Percentiles rank a stretch among this genome's conserved stretches.
These are phyloP conservation scores for Phellinidium pouzarii DNA, from an alignment of 1,284 basidiomycete genomes.

Conservation along the genomic window DNA sequence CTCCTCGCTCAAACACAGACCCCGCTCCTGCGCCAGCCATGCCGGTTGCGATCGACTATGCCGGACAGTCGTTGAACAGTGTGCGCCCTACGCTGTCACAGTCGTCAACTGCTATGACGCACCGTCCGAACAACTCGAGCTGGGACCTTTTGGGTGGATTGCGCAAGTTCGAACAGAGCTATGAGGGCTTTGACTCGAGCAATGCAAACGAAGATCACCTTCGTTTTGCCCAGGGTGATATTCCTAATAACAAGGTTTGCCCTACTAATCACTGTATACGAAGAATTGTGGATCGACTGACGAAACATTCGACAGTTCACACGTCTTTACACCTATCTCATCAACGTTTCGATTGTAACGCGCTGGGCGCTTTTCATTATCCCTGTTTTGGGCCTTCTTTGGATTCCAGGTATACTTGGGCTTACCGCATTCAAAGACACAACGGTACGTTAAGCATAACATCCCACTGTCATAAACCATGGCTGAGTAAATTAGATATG, in stretches of 20 bases:
- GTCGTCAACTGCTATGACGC: slow-evolving; percentile 6
- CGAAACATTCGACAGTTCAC: slow-evolving; percentile 33
- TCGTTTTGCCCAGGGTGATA: slow-evolving; percentile 57
- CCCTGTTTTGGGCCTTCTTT: slow-evolving; percentile 63
- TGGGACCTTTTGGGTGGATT: slow-evolving; percentile 51
- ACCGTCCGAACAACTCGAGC: slow-evolving; percentile 27
- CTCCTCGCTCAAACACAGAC: slow-evolving; percentile 1
- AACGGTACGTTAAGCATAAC: slow-evolving; percentile 32
- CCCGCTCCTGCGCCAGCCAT: slow-evolving; percentile 4
- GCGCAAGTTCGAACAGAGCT: slow-evolving; percentile 48
- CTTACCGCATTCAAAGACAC: slow-evolving; percentile 54
- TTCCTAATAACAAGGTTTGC: slow-evolving; percentile 47
- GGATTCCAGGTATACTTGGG: slow-evolving; percentile 73
- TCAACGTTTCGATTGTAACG: slow-evolving; percentile 71
- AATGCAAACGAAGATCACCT: slow-evolving; percentile 49
- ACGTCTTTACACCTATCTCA: slow-evolving; percentile 65
- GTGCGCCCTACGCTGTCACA: slow-evolving; percentile 1
- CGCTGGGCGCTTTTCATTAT: slow-evolving; percentile 79
- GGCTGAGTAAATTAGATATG: slow-evolving; percentile 35
- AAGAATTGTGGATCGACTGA: background rate
- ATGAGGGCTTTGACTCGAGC: slow-evolving; percentile 52
- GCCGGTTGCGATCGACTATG: slow-evolving; percentile 5
- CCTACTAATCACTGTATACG: slow-evolving; percentile 11
- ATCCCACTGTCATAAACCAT: background rate
- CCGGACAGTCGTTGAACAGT: background rate